These are phyloP conservation scores for Podaxis sp. DNA, from an alignment of 768 basidiomycete species.

Conservation along the genomic window DNA sequence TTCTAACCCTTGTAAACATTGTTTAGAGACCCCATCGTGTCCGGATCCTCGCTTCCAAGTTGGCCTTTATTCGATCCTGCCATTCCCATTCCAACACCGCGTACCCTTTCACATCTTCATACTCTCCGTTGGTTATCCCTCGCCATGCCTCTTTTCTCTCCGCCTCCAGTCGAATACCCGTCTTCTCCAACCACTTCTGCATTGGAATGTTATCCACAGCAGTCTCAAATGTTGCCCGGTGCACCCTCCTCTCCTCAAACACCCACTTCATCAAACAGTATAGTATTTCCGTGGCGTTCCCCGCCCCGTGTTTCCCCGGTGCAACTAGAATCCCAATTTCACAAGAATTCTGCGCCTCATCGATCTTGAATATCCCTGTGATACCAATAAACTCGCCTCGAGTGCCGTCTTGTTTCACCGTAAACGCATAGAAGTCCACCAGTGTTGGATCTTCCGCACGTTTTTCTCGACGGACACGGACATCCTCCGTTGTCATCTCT, in stretches of 20 bases:
- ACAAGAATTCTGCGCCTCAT: constrained; percentile 32
- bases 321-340: constrained; percentile 40
- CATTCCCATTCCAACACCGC: constrained; percentile 44
- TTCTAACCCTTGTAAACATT: not conserved
- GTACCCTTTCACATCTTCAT: constrained; percentile 38
- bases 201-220: constrained; percentile 39
- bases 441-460: constrained; percentile 30
- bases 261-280: constrained; percentile 37
- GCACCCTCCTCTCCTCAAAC: constrained; percentile 41
- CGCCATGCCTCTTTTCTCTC: constrained; percentile 40
- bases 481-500: constrained; percentile 33
- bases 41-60: constrained; percentile 28
- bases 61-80: constrained; percentile 30
- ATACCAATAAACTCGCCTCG: constrained; percentile 31
- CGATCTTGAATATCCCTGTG: constrained; percentile 37
- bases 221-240: constrained; percentile 42
- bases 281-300: constrained; percentile 43
- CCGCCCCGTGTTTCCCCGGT: constrained; percentile 34
- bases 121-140: constrained; percentile 28
- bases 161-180: constrained; percentile 37
- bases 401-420: constrained; percentile 24
- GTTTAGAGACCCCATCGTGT: constrained; percentile 4
- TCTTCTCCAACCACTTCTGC: constrained; percentile 44
- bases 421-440: constrained; percentile 37
- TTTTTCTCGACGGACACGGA: constrained; percentile 30